Evolutionary conservation across 768 basidiomycete species (phyloP).

Genomic region (Mycena epipterygia): DNA sequence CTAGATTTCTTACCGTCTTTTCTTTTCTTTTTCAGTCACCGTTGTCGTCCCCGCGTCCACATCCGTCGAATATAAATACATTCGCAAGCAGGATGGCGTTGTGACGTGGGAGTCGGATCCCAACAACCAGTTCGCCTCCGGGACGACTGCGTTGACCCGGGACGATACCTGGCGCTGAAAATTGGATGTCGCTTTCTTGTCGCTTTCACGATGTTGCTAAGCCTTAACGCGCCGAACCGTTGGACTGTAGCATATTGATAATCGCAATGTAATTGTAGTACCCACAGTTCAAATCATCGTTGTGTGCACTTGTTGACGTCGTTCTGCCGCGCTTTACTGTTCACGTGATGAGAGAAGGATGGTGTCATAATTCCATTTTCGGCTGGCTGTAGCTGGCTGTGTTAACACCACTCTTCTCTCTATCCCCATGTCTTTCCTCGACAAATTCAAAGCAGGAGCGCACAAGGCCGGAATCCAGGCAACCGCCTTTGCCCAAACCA

Average conservation of each 20-base stretch:
- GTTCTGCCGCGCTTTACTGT: no score
- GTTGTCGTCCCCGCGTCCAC: constrained; percentile 69
- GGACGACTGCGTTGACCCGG: constrained; percentile 45
- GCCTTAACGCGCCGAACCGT: neutral
- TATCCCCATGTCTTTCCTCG: constrained; percentile 67
- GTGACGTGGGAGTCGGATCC: constrained; percentile 80
- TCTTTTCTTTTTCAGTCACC: constrained; percentile 59
- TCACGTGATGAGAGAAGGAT: neutral
- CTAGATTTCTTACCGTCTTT: neutral
- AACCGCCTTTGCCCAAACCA: constrained; percentile 77
- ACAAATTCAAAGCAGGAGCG: constrained; percentile 86
- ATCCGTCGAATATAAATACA: constrained; percentile 78
- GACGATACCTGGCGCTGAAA: constrained; percentile 19
- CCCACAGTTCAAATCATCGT: no score
- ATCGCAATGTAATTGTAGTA: constrained; percentile 13
- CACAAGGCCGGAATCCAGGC: constrained; percentile 88
- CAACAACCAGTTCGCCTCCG: constrained; percentile 67
- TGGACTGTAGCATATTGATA: neutral
- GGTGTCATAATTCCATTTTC: constrained; percentile 1
- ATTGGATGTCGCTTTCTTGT: neutral
- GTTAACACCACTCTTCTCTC: neutral
- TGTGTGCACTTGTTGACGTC: no score
- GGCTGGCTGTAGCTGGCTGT: no score
- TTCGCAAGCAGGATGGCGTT: constrained; percentile 66
- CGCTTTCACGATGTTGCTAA: neutral